These are phyloP conservation scores for Globisporangium yorkense DNA, from an alignment of 352 stramenopile species.

Conservation along the genomic window DNA sequence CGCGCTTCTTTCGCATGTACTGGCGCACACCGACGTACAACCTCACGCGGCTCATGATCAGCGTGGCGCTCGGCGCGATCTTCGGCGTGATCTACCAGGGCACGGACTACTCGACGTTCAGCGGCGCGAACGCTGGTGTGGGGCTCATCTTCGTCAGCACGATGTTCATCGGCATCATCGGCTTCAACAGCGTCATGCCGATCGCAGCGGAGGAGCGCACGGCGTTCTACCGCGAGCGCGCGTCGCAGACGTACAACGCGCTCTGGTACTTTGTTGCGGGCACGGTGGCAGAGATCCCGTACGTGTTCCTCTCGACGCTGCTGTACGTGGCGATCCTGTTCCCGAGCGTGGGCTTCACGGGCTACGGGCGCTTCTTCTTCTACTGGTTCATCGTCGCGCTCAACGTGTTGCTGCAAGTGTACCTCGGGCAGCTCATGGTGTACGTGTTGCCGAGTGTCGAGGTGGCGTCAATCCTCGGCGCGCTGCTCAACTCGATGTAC, in stretches of 20 bases:
- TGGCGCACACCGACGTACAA: conserved; percentile 87
- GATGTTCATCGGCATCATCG: conserved; percentile 77
- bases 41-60: conserved; percentile 65
- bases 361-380: conserved; percentile 24
- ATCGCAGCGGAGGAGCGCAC: conserved; percentile 80
- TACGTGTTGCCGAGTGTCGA: conserved; percentile 39
- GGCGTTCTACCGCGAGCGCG: conserved; percentile 91
- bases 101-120: conserved; percentile 44
- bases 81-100: conserved; percentile 69
- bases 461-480: conserved; percentile 36
- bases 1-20: conserved; percentile 70
- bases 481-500: conserved; percentile 50
- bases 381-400: conserved; percentile 43
- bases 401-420: conserved; percentile 42
- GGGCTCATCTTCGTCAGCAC: conserved; percentile 81
- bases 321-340: conserved; percentile 36
- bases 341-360: conserved; percentile 39
- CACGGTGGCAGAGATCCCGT: conserved; percentile 75
- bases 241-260: conserved; percentile 86
- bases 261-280: conserved; percentile 77
- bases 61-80: conserved; percentile 57
- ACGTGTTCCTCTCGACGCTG: conserved; percentile 30
- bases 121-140: conserved; percentile 38
- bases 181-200: conserved; percentile 73
- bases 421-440: conserved; percentile 42